Evolutionary conservation across 129 eudicot genomes (phyloP).

Genomic region (Centella asiatica): DNA sequence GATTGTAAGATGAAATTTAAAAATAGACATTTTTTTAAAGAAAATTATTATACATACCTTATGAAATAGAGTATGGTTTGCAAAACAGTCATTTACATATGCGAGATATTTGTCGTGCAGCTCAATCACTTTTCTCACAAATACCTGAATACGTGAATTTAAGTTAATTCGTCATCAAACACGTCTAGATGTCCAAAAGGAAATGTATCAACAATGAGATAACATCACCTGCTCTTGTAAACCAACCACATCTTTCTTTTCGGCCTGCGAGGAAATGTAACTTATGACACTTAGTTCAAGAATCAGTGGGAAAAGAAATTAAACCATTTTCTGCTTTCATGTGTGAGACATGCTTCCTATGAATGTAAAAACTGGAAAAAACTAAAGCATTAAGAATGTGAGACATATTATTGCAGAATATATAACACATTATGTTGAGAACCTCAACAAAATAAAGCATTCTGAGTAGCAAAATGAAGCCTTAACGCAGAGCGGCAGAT

Average conservation of each 20-base stretch:
- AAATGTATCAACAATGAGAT: background rate
- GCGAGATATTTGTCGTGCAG: constrained; percentile 37
- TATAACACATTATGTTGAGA: no score
- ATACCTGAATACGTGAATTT: constrained; percentile 18
- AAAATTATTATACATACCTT: constrained; percentile 23
- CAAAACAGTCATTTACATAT: constrained; percentile 39
- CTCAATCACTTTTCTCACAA: constrained; percentile 42
- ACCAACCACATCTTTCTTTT: constrained; percentile 29
- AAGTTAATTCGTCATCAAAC: background rate
- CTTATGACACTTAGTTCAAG: background rate
- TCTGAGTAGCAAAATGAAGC: no score
- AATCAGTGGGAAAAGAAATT: background rate
- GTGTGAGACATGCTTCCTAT: background rate
- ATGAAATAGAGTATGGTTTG: constrained; percentile 34
- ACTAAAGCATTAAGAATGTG: no score
- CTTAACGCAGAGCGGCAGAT: no score
- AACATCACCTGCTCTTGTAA: constrained; percentile 33
- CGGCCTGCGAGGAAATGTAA: constrained; percentile 20
- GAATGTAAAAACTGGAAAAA: background rate
- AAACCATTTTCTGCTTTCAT: background rate
- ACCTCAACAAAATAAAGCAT: no score
- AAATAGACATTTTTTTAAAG: no score
- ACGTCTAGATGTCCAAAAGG: background rate
- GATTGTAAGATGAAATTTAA: background rate
- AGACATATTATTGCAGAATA: no score